Percentiles rank a stretch among this genome's conserved stretches.
phyloP scores from a whole-genome alignment of 163 green algal species.

The Scenedesmus sp. region DNA sequence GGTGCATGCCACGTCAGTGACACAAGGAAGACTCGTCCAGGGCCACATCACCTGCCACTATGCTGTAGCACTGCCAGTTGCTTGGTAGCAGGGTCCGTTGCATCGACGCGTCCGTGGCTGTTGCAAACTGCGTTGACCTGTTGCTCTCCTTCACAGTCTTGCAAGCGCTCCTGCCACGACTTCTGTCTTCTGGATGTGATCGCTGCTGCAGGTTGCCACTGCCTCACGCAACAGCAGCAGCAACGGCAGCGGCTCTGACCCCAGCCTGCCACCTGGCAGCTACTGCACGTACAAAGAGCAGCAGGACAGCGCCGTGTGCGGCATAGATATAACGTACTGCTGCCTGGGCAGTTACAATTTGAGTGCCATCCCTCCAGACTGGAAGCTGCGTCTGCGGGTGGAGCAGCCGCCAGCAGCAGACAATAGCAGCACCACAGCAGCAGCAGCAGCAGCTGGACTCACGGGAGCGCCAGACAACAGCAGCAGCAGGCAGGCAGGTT shows the following conservation, averaged over 20 bases:
- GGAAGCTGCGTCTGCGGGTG: slow-evolving; percentile 8
- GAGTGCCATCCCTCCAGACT: slow-evolving; percentile 29
- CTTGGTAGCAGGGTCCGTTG: too few species aligned
- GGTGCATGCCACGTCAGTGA: too few species aligned
- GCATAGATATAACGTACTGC: slow-evolving; percentile 50
- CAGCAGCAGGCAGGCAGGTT: not conserved
- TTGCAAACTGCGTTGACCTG: too few species aligned
- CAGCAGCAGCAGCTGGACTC: too few species aligned
- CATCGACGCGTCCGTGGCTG: too few species aligned
- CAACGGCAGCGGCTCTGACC: not conserved
- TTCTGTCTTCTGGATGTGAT: not conserved
- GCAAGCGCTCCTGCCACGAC: too few species aligned
- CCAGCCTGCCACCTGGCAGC: slow-evolving; percentile 27
- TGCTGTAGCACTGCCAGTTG: too few species aligned
- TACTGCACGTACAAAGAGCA: slow-evolving; percentile 25
- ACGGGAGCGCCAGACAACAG: not conserved
- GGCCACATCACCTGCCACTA: too few species aligned
- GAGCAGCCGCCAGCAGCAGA: too few species aligned
- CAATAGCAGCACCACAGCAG: too few species aligned
- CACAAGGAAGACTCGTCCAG: too few species aligned
- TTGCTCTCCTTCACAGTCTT: too few species aligned
- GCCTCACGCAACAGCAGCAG: not conserved
- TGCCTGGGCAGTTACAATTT: slow-evolving; percentile 36
- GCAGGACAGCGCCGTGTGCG: slow-evolving; percentile 26
- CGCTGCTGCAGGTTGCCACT: not conserved